Evolutionary conservation across 768 basidiomycete genomes (phyloP).

Genomic region (Gyrodon lividus): DNA sequence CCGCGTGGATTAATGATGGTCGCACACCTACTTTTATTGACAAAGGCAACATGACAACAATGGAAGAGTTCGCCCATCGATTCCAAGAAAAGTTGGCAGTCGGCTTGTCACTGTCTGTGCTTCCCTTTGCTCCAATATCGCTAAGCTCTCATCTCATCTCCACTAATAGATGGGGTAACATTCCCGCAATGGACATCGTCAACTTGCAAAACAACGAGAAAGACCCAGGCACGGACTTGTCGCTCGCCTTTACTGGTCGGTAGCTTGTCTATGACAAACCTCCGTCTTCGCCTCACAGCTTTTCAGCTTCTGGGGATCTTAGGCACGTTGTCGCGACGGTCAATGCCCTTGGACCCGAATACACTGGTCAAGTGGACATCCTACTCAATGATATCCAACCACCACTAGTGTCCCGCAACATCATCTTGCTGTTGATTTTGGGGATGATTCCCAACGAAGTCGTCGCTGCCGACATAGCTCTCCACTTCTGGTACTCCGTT

Average conservation of each 20-base stretch:
- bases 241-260: conserved; percentile 27
- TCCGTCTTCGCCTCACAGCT: neutral
- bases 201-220: conserved; percentile 26
- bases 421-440: conserved; percentile 43
- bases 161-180: conserved; percentile 32
- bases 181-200: conserved; percentile 35
- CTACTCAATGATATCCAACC: conserved; percentile 42
- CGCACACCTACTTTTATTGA: conserved; percentile 22
- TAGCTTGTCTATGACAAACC: neutral
- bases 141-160: neutral
- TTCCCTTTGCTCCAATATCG: neutral
- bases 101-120: conserved; percentile 24
- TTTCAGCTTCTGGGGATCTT: conserved; percentile 49
- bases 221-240: conserved; percentile 15
- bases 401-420: conserved; percentile 37
- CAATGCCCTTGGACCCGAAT: conserved; percentile 42
- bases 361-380: conserved; percentile 39
- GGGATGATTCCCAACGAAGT: conserved; percentile 31
- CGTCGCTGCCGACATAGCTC: conserved; percentile 41
- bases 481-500: conserved; percentile 50
- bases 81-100: conserved; percentile 28
- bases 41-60: conserved; percentile 1
- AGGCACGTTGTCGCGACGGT: conserved; percentile 43
- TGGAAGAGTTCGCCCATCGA: conserved; percentile 9
- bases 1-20: conserved; percentile 22